Base-by-base conservation (phyloP, 768 basidiomycete genomes). In the Auriculariales sp. region DNA sequence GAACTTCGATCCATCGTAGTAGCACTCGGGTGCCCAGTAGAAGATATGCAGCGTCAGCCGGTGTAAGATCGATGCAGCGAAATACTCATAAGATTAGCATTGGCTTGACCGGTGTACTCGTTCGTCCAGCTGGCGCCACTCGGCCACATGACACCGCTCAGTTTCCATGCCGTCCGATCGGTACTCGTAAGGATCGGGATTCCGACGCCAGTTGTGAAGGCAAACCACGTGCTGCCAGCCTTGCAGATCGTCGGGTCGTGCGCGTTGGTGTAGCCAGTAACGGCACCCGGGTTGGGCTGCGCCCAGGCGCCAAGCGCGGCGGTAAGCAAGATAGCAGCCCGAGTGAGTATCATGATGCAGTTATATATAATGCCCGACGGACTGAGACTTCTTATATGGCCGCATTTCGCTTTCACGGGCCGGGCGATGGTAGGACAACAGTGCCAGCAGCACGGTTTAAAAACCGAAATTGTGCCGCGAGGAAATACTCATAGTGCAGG, bases 181-280 rank as follows among this genome's bases (percentile, higher is more conserved):
- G 64, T 64, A 1, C 73, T 74, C 0, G 74, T 75, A 28, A 68
- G 64, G 49, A 76, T 76, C 47, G 71, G 69, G 33, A 76, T 63
- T 3, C 74, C 74, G 32, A 62, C 47, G 47, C 72, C 71, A 71
- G 57, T 51, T 19, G 25, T 34, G 36, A 74, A 74, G 6, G 75
- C 58, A 51, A 66, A 77, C 49, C 70, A 75, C 49, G 61, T 69
- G 22, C 72, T 56, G 28, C 60, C 64, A 53, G 74, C 72, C 52
- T 71, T 72, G 62, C 73, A 76, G 59, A 74, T 66, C 2, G 70
- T 67, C 3, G 72, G 72, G 53, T 74, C 72, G 53, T 71, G 70
- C 3, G 70, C 69, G 5, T 64, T 62, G 24, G 67, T 71, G 47
- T 59, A 52, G 3, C 61, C 61, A 2, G 57, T 61, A n/a, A 62